phyloP scores from a whole-genome alignment of 495 filamentous ascomycete genomes.

The Daldinia concentrica region DNA sequence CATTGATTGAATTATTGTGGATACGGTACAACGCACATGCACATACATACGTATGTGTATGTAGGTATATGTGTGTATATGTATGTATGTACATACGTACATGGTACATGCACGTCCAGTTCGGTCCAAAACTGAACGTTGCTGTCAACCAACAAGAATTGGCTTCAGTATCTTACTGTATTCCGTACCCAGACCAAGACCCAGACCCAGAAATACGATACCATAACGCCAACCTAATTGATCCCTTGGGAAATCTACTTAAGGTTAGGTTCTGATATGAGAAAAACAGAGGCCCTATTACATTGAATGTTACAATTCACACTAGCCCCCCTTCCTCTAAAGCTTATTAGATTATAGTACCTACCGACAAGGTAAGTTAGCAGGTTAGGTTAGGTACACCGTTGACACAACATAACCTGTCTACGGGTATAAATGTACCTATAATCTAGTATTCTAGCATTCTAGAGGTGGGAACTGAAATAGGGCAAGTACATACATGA shows the following conservation, averaged over 20 bases:
- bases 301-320: slow-evolving; percentile 4
- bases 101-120: slow-evolving; percentile 29
- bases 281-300: slow-evolving; percentile 10
- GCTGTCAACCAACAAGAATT: slow-evolving; percentile 32
- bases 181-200: no score
- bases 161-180: slow-evolving; percentile 43
- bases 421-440: slow-evolving; percentile 1
- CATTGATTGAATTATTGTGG: slow-evolving; percentile 23
- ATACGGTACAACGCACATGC: slow-evolving; percentile 29
- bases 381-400: neutral
- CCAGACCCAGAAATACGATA: slow-evolving; percentile 41
- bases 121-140: slow-evolving; percentile 17
- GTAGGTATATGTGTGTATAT: neutral
- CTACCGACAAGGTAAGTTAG: slow-evolving; percentile 2
- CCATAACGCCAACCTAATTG: slow-evolving; percentile 41
- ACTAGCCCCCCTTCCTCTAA: slow-evolving; percentile 15
- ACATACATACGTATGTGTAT: slow-evolving; percentile 1
- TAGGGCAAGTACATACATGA: slow-evolving; percentile 29
- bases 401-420: neutral
- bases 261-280: slow-evolving; percentile 39
- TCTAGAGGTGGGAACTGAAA: slow-evolving; percentile 5
- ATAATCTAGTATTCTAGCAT: neutral
- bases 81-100: slow-evolving; percentile 1
- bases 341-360: slow-evolving; percentile 9
- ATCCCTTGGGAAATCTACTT: slow-evolving; percentile 28